Percentiles rank a stretch among this genome's conserved stretches.
phyloP scores from a whole-genome alignment of 768 basidiomycete species.

The Lactarius trivialis region DNA sequence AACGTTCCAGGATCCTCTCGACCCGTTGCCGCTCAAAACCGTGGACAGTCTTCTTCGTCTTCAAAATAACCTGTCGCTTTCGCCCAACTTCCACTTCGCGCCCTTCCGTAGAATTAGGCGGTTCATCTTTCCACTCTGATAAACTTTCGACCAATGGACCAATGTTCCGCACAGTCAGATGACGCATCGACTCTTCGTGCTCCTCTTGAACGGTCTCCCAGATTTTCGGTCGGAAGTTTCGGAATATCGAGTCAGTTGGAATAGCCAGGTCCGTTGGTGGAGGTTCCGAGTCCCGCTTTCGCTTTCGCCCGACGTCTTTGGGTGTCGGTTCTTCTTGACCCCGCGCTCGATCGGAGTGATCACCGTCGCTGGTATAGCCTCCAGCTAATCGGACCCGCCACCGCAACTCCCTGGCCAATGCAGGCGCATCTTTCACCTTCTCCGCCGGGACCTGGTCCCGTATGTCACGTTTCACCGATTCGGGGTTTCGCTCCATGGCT shows the following conservation, averaged over 20 bases:
- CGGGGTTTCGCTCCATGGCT: constrained; percentile 62
- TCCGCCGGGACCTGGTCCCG: constrained; percentile 79
- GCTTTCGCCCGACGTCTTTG: constrained; percentile 27
- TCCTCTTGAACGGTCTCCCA: constrained; percentile 54
- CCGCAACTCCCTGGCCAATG: constrained; percentile 74
- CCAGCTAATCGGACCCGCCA: constrained; percentile 69
- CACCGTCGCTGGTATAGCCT: constrained; percentile 64
- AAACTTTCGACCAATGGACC: constrained; percentile 38
- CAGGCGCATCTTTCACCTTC: constrained; percentile 74
- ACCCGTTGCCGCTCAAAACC: constrained; percentile 68
- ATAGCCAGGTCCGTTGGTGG: constrained; percentile 15
- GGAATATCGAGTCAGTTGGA: constrained; percentile 21
- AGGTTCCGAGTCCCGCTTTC: constrained; percentile 26
- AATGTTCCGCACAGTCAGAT: constrained; percentile 34
- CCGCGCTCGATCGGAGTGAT: constrained; percentile 32
- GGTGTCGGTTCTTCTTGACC: constrained; percentile 31
- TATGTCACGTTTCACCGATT: constrained; percentile 66
- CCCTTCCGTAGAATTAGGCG: constrained; percentile 16
- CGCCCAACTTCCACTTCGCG: constrained; percentile 38
- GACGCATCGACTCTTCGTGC: constrained; percentile 37
- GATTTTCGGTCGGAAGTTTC: constrained; percentile 54
- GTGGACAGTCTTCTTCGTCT: constrained; percentile 47
- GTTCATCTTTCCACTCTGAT: constrained; percentile 26
- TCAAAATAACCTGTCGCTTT: constrained; percentile 46
- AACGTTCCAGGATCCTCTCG: constrained; percentile 60